Conservation (phyloP, 2,329 filamentous ascomycete genomes). For the Scedosporium apiospermum region DNA sequence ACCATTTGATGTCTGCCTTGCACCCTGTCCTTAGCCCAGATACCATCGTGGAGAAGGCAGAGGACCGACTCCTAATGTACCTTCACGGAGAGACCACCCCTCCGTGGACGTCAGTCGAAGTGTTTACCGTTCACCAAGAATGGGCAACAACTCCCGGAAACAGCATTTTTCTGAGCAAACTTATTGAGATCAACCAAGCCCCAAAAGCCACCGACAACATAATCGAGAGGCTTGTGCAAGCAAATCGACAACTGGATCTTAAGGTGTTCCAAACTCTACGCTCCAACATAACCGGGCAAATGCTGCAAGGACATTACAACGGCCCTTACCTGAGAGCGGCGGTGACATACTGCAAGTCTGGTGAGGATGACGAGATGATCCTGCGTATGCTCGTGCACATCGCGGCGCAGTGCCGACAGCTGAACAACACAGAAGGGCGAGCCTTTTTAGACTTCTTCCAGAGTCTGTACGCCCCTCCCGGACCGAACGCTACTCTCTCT, state of each 20-base stretch:
- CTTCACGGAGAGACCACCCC: conserved; percentile 23
- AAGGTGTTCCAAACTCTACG: conserved; percentile 45
- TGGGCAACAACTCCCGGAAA: conserved; percentile 17
- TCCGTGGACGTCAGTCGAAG: conserved; percentile 36
- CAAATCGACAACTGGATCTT: conserved; percentile 38
- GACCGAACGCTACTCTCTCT: conserved; percentile 3
- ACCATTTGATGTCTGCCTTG: conserved; percentile 33
- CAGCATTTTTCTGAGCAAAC: conserved; percentile 55
- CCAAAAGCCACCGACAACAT: conserved; percentile 42
- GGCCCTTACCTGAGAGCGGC: conserved; percentile 51
- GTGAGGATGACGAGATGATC: conserved; percentile 22
- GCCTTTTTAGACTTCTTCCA: conserved; percentile 37
- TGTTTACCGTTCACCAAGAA: conserved; percentile 33
- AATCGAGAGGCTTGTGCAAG: conserved; percentile 44
- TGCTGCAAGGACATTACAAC: conserved; percentile 26
- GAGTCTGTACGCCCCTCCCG: conserved; percentile 9
- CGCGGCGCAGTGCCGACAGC: conserved; percentile 28
- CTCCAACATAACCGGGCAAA: conserved; percentile 41
- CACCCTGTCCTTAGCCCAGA: conserved; percentile 25
- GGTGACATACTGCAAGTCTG: conserved; percentile 39
- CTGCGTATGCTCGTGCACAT: conserved; percentile 33
- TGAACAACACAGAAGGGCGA: conserved; percentile 38
- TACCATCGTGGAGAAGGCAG: conserved; percentile 26
- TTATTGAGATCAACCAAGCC: conserved; percentile 54
- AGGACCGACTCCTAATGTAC: conserved; percentile 27